These are phyloP conservation scores for Parastagonospora nodorum DNA, from an alignment of 2,329 filamentous ascomycete species.

Conservation along the genomic window DNA sequence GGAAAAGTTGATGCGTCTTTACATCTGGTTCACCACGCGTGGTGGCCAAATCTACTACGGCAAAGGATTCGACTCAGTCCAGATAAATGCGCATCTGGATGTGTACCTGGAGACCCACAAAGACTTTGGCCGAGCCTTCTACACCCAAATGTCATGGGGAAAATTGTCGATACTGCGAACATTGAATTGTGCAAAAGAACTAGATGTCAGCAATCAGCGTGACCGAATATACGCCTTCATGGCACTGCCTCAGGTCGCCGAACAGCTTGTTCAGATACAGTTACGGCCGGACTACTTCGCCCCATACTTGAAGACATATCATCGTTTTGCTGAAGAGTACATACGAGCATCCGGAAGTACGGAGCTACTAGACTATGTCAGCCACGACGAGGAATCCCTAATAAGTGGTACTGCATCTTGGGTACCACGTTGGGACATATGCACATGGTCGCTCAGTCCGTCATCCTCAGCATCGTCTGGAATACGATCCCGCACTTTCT, in stretches of 20 bases:
- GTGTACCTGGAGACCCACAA: background rate
- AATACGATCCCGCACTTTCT: background rate
- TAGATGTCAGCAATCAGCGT: slow-evolving; percentile 2
- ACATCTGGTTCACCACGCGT: background rate
- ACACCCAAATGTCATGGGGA: background rate
- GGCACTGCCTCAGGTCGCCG: slow-evolving; percentile 3
- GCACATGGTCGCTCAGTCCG: background rate
- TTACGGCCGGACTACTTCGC: slow-evolving; percentile 5
- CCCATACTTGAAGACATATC: slow-evolving; percentile 5
- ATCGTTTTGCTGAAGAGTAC: slow-evolving; percentile 4
- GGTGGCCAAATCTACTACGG: background rate
- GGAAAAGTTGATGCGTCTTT: background rate
- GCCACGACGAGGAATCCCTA: background rate
- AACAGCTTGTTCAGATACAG: background rate
- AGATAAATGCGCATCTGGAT: background rate
- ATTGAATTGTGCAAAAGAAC: slow-evolving; percentile 4
- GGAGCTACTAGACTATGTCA: slow-evolving; percentile 6
- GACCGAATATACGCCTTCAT: slow-evolving; percentile 13
- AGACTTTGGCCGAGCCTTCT: background rate
- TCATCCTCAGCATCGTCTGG: background rate
- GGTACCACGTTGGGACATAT: slow-evolving; percentile 10
- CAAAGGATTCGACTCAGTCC: background rate
- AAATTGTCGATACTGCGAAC: background rate
- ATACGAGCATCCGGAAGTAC: background rate
- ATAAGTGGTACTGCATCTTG: background rate